Evolutionary conservation across 2,329 filamentous ascomycete species (phyloP).

Genomic region (Chaetomium olivaceum): DNA sequence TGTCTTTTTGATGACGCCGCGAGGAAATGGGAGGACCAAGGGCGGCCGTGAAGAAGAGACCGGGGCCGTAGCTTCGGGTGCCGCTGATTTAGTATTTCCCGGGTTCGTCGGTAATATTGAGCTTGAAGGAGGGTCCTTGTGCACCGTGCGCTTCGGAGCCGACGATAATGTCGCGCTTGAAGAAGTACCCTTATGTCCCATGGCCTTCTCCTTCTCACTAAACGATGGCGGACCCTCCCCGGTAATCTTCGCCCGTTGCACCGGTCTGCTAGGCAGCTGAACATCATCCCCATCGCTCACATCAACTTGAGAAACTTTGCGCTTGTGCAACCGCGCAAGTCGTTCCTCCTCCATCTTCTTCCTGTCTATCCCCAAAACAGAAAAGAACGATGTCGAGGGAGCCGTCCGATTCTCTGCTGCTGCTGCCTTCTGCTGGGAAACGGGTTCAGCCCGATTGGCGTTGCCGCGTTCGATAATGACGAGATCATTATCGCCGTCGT

Average conservation of each 20-base stretch:
- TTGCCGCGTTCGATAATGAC: background rate
- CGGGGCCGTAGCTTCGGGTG: background rate
- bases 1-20: conserved; percentile 77
- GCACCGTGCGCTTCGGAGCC: background rate
- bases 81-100: background rate
- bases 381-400: conserved; percentile 31
- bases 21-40: conserved; percentile 45
- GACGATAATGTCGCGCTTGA: background rate
- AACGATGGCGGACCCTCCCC: too few species aligned
- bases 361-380: conserved; percentile 64
- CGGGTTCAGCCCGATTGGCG: background rate
- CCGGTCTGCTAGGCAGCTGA: conserved; percentile 8
- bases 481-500: background rate
- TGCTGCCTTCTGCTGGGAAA: background rate
- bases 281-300: background rate
- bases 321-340: conserved; percentile 67
- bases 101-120: background rate
- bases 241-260: conserved; percentile 22
- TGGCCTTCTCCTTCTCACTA: background rate
- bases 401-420: conserved; percentile 12
- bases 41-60: background rate
- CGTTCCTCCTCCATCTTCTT: conserved; percentile 85
- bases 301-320: conserved; percentile 31
- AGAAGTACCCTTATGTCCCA: background rate
- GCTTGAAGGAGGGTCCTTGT: background rate